phyloP scores from a whole-genome alignment of 805 yeast genomes.

The Hanseniaspora lindneri region DNA sequence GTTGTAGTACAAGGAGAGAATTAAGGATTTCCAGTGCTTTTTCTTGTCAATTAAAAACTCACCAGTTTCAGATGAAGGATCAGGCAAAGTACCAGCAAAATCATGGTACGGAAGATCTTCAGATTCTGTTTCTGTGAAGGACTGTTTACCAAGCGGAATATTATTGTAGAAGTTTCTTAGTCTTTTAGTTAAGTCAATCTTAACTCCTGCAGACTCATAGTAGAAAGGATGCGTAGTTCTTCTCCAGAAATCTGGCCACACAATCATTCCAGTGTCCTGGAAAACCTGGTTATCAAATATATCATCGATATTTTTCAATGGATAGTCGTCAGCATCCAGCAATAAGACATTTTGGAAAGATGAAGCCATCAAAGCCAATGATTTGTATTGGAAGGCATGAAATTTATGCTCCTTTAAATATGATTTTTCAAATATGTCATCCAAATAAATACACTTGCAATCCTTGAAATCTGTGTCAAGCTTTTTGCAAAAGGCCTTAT shows the following conservation, averaged over 20 bases:
- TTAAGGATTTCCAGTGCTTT: conserved; percentile 44
- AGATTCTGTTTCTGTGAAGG: conserved; percentile 15
- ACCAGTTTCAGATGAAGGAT: conserved; percentile 64
- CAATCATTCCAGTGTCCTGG: conserved; percentile 37
- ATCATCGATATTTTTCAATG: conserved; percentile 51
- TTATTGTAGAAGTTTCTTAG: conserved; percentile 30
- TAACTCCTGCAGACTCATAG: conserved; percentile 55
- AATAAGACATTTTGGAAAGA: conserved; percentile 60
- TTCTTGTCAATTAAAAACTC: conserved; percentile 53
- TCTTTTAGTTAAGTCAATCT: conserved; percentile 32
- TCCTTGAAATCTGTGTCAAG: conserved; percentile 32
- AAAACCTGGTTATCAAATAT: conserved; percentile 51
- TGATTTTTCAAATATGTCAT: conserved; percentile 41
- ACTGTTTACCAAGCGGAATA: conserved; percentile 25
- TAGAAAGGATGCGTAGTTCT: conserved; percentile 66
- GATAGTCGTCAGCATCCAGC: conserved; percentile 66
- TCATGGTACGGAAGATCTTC: conserved; percentile 39
- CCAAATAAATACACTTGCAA: conserved; percentile 56
- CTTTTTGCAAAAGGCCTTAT: conserved; percentile 55
- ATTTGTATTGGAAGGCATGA: conserved; percentile 56
- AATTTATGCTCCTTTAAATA: conserved; percentile 40
- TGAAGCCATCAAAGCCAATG: conserved; percentile 58
- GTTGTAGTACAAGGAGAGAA: conserved; percentile 55
- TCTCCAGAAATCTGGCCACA: conserved; percentile 88
- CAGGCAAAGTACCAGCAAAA: conserved; percentile 52